Percentiles rank a stretch among this genome's conserved stretches.
Conservation (phyloP, 1,139 yeast genomes). For the Geotrichum reessii region DNA sequence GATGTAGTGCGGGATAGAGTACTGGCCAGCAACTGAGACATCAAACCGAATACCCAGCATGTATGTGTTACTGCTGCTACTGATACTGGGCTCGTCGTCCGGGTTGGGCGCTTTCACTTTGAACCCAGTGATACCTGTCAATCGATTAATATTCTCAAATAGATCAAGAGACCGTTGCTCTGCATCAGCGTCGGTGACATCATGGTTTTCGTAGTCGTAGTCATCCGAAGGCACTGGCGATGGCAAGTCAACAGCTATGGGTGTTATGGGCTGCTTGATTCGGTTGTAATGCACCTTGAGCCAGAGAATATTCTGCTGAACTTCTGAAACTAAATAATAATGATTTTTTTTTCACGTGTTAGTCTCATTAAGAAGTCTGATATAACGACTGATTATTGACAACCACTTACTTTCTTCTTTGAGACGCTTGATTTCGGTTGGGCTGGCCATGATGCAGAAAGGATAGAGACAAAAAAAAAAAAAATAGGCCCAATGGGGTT, state of each 20-base stretch:
- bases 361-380: too few species aligned
- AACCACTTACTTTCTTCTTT: too few species aligned
- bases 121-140: slow-evolving; percentile 15
- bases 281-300: too few species aligned
- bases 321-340: too few species aligned
- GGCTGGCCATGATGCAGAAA: too few species aligned
- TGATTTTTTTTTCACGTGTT: too few species aligned
- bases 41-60: slow-evolving; percentile 15
- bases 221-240: neutral
- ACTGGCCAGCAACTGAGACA: slow-evolving; percentile 1
- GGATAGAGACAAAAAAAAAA: too few species aligned
- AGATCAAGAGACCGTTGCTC: neutral
- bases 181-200: neutral
- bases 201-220: neutral
- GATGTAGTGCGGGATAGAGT: slow-evolving; percentile 5
- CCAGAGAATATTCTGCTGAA: too few species aligned
- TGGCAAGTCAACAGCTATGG: neutral
- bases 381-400: too few species aligned
- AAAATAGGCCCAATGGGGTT: too few species aligned
- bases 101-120: slow-evolving; percentile 1
- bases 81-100: neutral
- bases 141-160: slow-evolving; percentile 8
- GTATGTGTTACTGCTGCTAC: neutral
- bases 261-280: neutral
- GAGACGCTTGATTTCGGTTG: too few species aligned